Evolutionary conservation across 2,329 filamentous ascomycete species (phyloP).

Genomic region (Madurella fahalii): DNA sequence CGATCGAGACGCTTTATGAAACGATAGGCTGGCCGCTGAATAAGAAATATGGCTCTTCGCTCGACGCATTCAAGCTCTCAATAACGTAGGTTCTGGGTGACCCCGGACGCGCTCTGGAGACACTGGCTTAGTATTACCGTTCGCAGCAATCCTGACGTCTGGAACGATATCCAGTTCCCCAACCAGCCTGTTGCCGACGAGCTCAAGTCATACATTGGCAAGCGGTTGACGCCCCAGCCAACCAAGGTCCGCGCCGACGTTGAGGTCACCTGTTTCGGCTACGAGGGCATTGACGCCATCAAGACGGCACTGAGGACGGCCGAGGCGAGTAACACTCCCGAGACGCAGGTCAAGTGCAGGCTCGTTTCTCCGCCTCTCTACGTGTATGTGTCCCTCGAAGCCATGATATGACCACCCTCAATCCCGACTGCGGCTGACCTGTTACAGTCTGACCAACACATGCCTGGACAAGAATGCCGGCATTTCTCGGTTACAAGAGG

Average conservation of each 20-base stretch:
- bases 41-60: constrained; percentile 93
- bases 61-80: constrained; percentile 97
- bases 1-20: constrained; percentile 94
- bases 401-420: background rate
- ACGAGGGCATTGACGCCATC: constrained; percentile 97
- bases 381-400: constrained; percentile 46
- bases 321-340: constrained; percentile 85
- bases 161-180: constrained; percentile 88
- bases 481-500: constrained; percentile 79
- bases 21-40: constrained; percentile 95
- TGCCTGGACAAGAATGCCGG: constrained; percentile 89
- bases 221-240: constrained; percentile 95
- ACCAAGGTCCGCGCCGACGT: constrained; percentile 98
- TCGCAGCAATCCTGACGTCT: constrained; percentile 82
- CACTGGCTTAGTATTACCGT: constrained; percentile 2
- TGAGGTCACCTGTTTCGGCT: constrained; percentile 91
- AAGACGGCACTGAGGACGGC: constrained; percentile 88
- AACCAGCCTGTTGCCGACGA: constrained; percentile 82
- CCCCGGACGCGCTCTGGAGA: background rate
- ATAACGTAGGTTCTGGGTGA: constrained; percentile 66
- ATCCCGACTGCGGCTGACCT: background rate
- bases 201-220: constrained; percentile 91
- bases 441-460: constrained; percentile 68
- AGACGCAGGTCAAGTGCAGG: constrained; percentile 96
- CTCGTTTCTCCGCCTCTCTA: constrained; percentile 97